These are phyloP conservation scores for Pleurotus salmoneostramineus DNA, from an alignment of 768 basidiomycete genomes.

Conservation along the genomic window DNA sequence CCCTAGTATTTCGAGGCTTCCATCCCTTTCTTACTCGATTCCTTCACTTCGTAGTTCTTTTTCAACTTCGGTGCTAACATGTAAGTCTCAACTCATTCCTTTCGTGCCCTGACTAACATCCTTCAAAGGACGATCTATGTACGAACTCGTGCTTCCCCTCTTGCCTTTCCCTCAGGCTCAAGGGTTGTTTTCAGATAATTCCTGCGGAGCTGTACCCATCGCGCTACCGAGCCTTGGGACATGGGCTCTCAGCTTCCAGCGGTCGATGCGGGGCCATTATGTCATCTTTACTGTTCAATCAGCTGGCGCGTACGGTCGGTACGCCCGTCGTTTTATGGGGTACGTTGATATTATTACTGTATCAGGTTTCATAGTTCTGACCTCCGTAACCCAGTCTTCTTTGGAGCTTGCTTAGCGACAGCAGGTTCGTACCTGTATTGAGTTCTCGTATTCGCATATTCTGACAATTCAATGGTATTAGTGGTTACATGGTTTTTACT, in stretches of 20 bases:
- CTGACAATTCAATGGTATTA: background rate
- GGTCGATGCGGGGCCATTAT: slow-evolving; percentile 82
- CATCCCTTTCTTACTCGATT: background rate
- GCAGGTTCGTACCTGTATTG: background rate
- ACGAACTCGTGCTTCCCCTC: slow-evolving; percentile 38
- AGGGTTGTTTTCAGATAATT: background rate
- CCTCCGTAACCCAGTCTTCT: background rate
- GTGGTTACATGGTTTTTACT: background rate
- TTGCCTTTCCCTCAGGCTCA: background rate
- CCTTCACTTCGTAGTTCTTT: slow-evolving; percentile 46
- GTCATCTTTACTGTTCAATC: slow-evolving; percentile 69
- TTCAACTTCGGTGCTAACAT: slow-evolving; percentile 80
- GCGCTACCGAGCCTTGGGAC: slow-evolving; percentile 65
- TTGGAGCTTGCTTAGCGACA: background rate
- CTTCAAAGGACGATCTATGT: slow-evolving; percentile 16
- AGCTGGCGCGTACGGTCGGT: slow-evolving; percentile 52
- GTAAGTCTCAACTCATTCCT: slow-evolving; percentile 25
- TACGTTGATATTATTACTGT: slow-evolving; percentile 28
- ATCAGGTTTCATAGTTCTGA: background rate
- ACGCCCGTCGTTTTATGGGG: slow-evolving; percentile 69
- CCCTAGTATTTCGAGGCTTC: too few species aligned
- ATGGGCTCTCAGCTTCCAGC: slow-evolving; percentile 68
- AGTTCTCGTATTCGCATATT: background rate
- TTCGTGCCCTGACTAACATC: background rate
- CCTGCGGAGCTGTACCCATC: slow-evolving; percentile 82